These are phyloP conservation scores for Alternaria solani DNA, from an alignment of 2,329 filamentous ascomycete species.

Conservation along the genomic window DNA sequence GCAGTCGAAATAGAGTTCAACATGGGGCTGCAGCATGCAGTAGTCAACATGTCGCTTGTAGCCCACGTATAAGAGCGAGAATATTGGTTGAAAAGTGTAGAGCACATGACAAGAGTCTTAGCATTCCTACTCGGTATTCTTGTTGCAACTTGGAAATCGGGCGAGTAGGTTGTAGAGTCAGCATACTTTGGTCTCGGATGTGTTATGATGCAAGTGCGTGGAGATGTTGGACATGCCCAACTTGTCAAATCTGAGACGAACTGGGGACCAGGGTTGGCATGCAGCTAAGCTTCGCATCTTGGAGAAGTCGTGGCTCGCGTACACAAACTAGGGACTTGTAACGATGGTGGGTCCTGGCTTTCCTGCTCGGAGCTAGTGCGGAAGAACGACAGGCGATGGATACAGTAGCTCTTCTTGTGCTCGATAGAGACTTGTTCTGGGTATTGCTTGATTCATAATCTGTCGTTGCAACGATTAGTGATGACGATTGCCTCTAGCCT, in stretches of 20 bases:
- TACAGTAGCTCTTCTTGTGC: not conserved
- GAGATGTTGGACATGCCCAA: constrained; percentile 4
- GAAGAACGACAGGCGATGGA: not conserved
- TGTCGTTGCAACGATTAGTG: not conserved
- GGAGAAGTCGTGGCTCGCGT: constrained; percentile 5
- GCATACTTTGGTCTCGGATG: constrained; percentile 4
- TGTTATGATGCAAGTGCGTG: not conserved
- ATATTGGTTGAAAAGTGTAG: constrained; percentile 4
- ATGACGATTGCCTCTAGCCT: not conserved
- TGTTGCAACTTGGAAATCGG: not conserved
- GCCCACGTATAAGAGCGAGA: not conserved
- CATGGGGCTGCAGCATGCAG: constrained; percentile 1
- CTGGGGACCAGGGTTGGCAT: constrained; percentile 7
- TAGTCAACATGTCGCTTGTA: not conserved
- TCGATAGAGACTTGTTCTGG: not conserved
- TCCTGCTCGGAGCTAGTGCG: not conserved
- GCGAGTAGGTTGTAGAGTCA: constrained; percentile 20
- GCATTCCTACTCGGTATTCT: constrained; percentile 5
- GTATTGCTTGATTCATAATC: not conserved
- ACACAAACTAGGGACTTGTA: constrained; percentile 7
- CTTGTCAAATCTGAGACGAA: constrained; percentile 17
- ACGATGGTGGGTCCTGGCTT: constrained; percentile 3
- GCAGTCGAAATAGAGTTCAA: constrained; percentile 8
- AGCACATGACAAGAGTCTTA: not conserved
- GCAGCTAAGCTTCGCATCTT: constrained; percentile 2